These are phyloP conservation scores for Tulasnella sp. DNA, from an alignment of 768 basidiomycete genomes.

Conservation along the genomic window DNA sequence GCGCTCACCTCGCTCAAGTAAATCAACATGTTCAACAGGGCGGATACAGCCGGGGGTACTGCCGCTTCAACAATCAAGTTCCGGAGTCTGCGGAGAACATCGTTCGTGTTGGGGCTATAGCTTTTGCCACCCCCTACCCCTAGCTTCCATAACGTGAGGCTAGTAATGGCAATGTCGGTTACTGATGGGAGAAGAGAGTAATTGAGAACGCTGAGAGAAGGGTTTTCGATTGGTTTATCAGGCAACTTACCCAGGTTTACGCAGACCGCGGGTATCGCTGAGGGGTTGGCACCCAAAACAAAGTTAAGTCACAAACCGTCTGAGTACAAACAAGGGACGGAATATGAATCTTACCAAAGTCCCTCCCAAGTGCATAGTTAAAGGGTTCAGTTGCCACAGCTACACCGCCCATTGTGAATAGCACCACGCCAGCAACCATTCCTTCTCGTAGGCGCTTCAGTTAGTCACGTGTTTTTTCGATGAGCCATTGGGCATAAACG, in stretches of 20 bases:
- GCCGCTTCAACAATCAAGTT: constrained; percentile 13
- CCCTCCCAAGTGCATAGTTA: not conserved
- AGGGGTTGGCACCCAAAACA: not conserved
- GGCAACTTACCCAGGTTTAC: constrained; percentile 7
- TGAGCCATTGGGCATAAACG: not conserved
- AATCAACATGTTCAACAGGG: not conserved
- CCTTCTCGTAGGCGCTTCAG: not conserved
- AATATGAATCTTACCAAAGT: not conserved
- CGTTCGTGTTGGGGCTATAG: constrained; percentile 9
- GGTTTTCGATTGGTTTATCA: not conserved
- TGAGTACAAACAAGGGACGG: not conserved
- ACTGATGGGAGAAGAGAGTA: not conserved
- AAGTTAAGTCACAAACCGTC: too few relatives aligned
- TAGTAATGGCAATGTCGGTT: constrained; percentile 4
- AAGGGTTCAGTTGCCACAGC: not conserved
- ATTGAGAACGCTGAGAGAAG: not conserved
- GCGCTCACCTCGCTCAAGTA: not conserved
- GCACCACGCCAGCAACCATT: not conserved
- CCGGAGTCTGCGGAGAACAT: not conserved
- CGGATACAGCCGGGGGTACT: constrained; percentile 1
- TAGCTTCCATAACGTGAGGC: not conserved
- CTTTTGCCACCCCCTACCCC: not conserved
- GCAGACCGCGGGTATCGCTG: not conserved
- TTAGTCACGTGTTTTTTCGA: not conserved
- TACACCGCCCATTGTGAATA: not conserved